phyloP scores from a whole-genome alignment of 2,329 filamentous ascomycete genomes.

The Aspergillus cejpii region DNA sequence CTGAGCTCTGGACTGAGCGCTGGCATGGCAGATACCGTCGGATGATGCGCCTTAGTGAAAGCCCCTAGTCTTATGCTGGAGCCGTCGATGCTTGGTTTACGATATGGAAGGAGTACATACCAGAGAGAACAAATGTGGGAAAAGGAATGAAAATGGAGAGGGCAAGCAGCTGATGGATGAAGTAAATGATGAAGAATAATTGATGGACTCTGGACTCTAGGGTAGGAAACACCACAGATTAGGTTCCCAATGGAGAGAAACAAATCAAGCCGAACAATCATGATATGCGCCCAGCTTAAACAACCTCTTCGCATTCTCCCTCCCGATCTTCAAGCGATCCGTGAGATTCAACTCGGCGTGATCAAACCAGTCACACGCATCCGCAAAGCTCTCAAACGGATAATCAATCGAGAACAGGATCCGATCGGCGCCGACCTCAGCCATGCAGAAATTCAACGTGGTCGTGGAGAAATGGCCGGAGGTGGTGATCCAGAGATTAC shows the following conservation, averaged over 20 bases:
- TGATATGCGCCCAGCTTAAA: slow-evolving; percentile 34
- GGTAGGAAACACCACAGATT: too few relatives aligned
- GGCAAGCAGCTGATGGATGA: too few relatives aligned
- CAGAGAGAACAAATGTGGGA: too few relatives aligned
- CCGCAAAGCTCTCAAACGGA: slow-evolving; percentile 37
- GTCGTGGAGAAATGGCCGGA: slow-evolving; percentile 38
- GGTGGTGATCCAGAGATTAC: slow-evolving; percentile 41
- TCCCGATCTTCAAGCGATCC: slow-evolving; percentile 40
- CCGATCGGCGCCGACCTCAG: slow-evolving; percentile 35
- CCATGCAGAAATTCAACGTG: slow-evolving; percentile 37
- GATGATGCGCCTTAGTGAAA: too few relatives aligned
- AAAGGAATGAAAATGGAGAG: too few relatives aligned
- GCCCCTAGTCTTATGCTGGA: too few relatives aligned
- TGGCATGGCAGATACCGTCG: slow-evolving; percentile 1
- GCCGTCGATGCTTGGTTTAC: too few relatives aligned
- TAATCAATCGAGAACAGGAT: slow-evolving; percentile 41
- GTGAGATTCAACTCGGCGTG: slow-evolving; percentile 33
- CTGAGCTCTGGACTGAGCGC: slow-evolving; percentile 11
- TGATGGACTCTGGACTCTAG: too few relatives aligned
- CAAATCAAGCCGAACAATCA: slow-evolving; percentile 24
- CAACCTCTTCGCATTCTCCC: slow-evolving; percentile 43
- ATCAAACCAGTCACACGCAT: slow-evolving; percentile 43
- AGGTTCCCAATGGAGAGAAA: too few relatives aligned
- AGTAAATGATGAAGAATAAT: too few relatives aligned
- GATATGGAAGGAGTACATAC: too few relatives aligned